A percentile compares a stretch with the other conserved stretches of the same genome.
Evolutionary conservation across 176 grass and related monocot genomes (phyloP).

Genomic region (Ensete ventricosum): DNA sequence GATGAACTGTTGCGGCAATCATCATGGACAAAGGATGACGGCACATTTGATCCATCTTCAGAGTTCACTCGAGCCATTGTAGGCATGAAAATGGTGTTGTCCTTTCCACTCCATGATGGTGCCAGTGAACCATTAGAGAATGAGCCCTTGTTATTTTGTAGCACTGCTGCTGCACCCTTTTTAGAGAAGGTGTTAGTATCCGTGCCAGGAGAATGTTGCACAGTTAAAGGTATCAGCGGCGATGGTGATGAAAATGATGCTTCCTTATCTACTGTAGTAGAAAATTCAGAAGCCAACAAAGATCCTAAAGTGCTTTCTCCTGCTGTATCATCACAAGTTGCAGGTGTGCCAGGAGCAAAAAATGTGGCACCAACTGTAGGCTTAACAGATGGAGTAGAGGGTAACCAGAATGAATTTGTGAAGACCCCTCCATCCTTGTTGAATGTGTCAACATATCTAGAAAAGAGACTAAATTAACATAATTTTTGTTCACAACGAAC

Average conservation of each 20-base stretch:
- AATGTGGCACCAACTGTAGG: slow-evolving; percentile 54
- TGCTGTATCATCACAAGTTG: slow-evolving; percentile 24
- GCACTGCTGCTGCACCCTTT: slow-evolving; percentile 19
- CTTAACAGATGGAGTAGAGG: slow-evolving; percentile 43
- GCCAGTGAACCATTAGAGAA: slow-evolving; percentile 40
- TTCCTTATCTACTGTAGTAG: slow-evolving; percentile 30
- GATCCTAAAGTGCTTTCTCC: slow-evolving; percentile 33
- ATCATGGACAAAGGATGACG: not conserved
- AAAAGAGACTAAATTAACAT: slow-evolving; percentile 1
- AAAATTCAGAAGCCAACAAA: slow-evolving; percentile 27
- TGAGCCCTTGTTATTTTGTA: slow-evolving; percentile 22
- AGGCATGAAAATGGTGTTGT: slow-evolving; percentile 33
- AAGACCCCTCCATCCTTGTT: slow-evolving; percentile 52
- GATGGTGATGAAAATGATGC: slow-evolving; percentile 41
- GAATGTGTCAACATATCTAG: slow-evolving; percentile 94
- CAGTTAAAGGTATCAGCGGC: slow-evolving; percentile 23
- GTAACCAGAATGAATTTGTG: slow-evolving; percentile 46
- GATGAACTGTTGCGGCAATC: slow-evolving; percentile 35
- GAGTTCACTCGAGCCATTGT: slow-evolving; percentile 17
- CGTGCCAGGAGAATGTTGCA: slow-evolving; percentile 65
- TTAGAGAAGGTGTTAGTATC: slow-evolving; percentile 41
- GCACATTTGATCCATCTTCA: not conserved
- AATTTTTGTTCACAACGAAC: too few species aligned
- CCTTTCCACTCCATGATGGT: slow-evolving; percentile 78
- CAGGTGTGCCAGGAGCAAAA: slow-evolving; percentile 47